Evolutionary conservation across 116 monocot genomes (phyloP).

Genomic region (Iris pallida): DNA sequence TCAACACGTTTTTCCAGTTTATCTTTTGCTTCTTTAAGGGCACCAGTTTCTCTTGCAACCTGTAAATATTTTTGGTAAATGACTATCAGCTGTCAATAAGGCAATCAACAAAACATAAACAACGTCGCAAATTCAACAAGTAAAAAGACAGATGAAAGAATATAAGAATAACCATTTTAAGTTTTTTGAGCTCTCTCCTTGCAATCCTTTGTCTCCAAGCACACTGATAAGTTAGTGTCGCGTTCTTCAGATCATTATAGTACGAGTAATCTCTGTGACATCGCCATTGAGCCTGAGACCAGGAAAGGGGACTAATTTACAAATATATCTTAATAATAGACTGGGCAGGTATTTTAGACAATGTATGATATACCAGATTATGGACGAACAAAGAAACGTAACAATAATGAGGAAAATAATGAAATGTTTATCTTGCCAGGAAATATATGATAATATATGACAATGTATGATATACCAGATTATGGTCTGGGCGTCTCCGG

Average conservation of each 20-base stretch:
- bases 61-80: conserved; percentile 17
- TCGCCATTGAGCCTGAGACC: conserved; percentile 79
- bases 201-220: conserved; percentile 95
- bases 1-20: conserved; percentile 70
- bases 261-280: conserved; percentile 66
- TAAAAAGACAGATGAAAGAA: conserved; percentile 6
- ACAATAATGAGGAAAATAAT: no score
- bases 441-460: no score
- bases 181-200: conserved; percentile 82
- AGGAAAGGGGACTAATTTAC: background rate
- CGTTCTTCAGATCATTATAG: conserved; percentile 58
- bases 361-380: no score
- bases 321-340: no score
- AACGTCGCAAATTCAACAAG: background rate
- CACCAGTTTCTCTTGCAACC: conserved; percentile 68
- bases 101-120: background rate
- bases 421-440: no score
- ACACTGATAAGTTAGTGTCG: conserved; percentile 75
- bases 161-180: conserved; percentile 94
- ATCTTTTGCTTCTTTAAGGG: conserved; percentile 69
- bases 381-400: no score
- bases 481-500: no score
- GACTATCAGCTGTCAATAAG: background rate
- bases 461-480: no score
- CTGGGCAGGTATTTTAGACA: no score